phyloP scores from a whole-genome alignment of 2,329 filamentous ascomycete genomes.

The Alternaria triticina region DNA sequence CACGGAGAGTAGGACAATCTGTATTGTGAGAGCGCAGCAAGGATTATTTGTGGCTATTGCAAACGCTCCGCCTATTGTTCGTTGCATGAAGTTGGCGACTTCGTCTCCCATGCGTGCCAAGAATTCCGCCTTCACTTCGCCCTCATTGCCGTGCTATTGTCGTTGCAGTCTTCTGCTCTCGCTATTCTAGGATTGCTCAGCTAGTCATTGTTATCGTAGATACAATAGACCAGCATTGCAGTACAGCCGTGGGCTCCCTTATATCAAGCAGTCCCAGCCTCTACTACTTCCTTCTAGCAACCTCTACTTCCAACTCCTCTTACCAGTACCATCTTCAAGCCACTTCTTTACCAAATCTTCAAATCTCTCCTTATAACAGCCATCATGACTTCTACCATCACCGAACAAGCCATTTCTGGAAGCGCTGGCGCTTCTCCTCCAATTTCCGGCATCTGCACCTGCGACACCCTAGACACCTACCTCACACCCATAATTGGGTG shows the following conservation, averaged over 20 bases:
- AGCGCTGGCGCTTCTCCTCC: background rate
- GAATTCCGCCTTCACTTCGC: background rate
- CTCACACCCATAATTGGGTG: slow-evolving; percentile 1
- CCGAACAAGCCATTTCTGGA: background rate
- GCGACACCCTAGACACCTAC: background rate
- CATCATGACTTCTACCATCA: background rate
- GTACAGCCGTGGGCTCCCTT: background rate
- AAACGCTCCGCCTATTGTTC: background rate
- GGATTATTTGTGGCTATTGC: background rate
- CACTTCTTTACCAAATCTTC: background rate
- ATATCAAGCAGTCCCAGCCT: background rate
- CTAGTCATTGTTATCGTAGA: background rate
- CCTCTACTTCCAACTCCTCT: background rate
- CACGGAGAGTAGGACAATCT: slow-evolving; percentile 4
- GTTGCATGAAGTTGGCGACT: background rate
- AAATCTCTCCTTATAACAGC: background rate
- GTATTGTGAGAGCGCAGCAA: background rate
- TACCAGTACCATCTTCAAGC: background rate
- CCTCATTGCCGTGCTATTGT: background rate
- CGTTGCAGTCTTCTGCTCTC: background rate
- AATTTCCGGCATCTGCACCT: background rate
- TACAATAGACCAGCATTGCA: slow-evolving; percentile 2
- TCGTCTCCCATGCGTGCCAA: background rate
- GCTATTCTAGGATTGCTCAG: background rate
- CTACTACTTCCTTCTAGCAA: background rate